Evolutionary conservation across 306 rosid species (phyloP).

Genomic region (Prunus mira): DNA sequence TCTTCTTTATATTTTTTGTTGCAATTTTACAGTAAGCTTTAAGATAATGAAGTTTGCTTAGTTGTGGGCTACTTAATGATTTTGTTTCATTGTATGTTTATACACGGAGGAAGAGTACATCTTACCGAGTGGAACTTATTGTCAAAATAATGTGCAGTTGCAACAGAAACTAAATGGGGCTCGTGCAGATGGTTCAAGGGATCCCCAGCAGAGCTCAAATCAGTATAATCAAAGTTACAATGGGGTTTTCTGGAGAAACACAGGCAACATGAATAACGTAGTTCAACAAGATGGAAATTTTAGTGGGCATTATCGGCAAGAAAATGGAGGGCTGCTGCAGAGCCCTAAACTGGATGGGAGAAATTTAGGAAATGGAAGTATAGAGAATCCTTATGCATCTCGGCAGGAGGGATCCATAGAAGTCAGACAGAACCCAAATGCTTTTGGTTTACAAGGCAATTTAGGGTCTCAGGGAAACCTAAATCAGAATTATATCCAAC

Average conservation of each 20-base stretch:
- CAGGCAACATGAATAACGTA: background rate
- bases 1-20: background rate
- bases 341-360: background rate
- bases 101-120: background rate
- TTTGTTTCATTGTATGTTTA: background rate
- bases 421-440: conserved; percentile 27
- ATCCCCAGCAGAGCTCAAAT: conserved; percentile 5
- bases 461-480: conserved; percentile 30
- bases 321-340: conserved; percentile 26
- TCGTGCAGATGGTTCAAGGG: conserved; percentile 8
- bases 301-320: conserved; percentile 23
- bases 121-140: conserved; percentile 6
- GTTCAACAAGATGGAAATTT: conserved; percentile 18
- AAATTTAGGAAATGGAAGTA: conserved; percentile 11
- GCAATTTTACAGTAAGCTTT: background rate
- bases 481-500: conserved; percentile 19
- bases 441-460: conserved; percentile 22
- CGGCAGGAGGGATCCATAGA: conserved; percentile 27
- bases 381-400: conserved; percentile 21
- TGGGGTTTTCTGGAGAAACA: conserved; percentile 5
- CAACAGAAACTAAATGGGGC: conserved; percentile 6
- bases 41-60: background rate
- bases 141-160: conserved; percentile 20
- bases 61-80: background rate
- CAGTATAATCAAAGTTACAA: background rate